Percentiles rank a stretch among this genome's conserved stretches.
These are phyloP conservation scores for Pseudogymnoascus sp. DNA, from an alignment of 2,329 filamentous ascomycete species.

Conservation along the genomic window DNA sequence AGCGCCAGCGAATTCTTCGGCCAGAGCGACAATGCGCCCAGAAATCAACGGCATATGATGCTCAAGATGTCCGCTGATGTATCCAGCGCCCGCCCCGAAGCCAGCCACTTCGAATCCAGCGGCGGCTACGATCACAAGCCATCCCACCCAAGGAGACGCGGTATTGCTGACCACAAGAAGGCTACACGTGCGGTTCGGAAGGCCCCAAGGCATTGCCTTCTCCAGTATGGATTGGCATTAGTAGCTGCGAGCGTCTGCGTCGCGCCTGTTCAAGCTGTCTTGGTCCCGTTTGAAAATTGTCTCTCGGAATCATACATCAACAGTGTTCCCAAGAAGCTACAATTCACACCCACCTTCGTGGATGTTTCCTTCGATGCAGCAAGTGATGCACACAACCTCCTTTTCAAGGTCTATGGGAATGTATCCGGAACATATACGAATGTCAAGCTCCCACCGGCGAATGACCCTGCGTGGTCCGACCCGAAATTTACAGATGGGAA, in stretches of 20 bases:
- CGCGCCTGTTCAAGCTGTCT: slow-evolving; percentile 51
- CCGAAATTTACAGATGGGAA: slow-evolving; percentile 58
- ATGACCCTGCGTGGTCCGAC: slow-evolving; percentile 57
- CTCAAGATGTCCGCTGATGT: not conserved
- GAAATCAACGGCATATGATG: slow-evolving; percentile 1
- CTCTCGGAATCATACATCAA: slow-evolving; percentile 55
- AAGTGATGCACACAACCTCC: slow-evolving; percentile 56
- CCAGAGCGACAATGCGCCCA: not conserved
- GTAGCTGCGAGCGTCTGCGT: slow-evolving; percentile 22
- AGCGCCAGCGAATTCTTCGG: not conserved
- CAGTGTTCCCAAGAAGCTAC: slow-evolving; percentile 53
- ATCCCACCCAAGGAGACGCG: not conserved
- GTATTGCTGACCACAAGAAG: not conserved
- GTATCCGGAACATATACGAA: slow-evolving; percentile 65
- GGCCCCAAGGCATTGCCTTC: not conserved
- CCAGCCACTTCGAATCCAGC: not conserved
- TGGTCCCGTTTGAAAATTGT: slow-evolving; percentile 80
- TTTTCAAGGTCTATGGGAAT: slow-evolving; percentile 82
- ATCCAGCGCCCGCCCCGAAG: not conserved
- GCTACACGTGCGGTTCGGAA: not conserved
- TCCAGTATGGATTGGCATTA: slow-evolving; percentile 11
- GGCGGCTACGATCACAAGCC: not conserved
- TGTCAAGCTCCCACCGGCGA: slow-evolving; percentile 51
- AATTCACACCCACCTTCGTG: slow-evolving; percentile 71
- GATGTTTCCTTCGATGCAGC: slow-evolving; percentile 65